Conservation (phyloP, 1,139 yeast genomes). For the Magnusiomyces sp. region DNA sequence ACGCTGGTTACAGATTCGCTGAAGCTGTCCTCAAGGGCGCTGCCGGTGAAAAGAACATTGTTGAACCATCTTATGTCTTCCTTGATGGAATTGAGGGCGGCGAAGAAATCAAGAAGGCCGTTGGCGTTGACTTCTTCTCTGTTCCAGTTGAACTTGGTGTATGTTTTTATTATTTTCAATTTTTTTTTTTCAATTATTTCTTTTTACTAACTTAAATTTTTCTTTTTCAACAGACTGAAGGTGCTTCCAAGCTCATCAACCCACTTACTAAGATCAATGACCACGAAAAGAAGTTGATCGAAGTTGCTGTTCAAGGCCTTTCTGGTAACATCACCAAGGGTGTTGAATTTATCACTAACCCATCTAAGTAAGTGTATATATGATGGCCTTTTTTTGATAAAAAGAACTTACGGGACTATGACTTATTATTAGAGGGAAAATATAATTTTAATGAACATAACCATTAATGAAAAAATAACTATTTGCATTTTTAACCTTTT, state of each 20-base stretch:
- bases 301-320: slow-evolving; percentile 76
- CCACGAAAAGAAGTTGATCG: slow-evolving; percentile 49
- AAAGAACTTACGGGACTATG: not conserved
- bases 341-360: slow-evolving; percentile 39
- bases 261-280: slow-evolving; percentile 30
- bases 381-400: not conserved
- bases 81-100: slow-evolving; percentile 36
- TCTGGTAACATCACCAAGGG: slow-evolving; percentile 61
- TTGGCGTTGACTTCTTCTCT: slow-evolving; percentile 81
- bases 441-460: too few species aligned
- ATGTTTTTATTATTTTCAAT: slow-evolving; percentile 4
- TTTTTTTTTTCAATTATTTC: not conserved
- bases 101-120: slow-evolving; percentile 28
- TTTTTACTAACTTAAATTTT: slow-evolving; percentile 2
- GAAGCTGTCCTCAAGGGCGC: slow-evolving; percentile 64
- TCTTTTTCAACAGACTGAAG: slow-evolving; percentile 40
- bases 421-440: too few species aligned
- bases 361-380: slow-evolving; percentile 19
- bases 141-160: slow-evolving; percentile 73
- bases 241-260: slow-evolving; percentile 60
- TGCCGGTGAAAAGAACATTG: slow-evolving; percentile 54
- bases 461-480: not conserved
- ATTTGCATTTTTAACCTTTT: not conserved
- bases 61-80: slow-evolving; percentile 61
- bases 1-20: slow-evolving; percentile 86